Base-by-base conservation (phyloP, 2,329 filamentous ascomycete species). In the Aspergillus fumigatiaffinis region DNA sequence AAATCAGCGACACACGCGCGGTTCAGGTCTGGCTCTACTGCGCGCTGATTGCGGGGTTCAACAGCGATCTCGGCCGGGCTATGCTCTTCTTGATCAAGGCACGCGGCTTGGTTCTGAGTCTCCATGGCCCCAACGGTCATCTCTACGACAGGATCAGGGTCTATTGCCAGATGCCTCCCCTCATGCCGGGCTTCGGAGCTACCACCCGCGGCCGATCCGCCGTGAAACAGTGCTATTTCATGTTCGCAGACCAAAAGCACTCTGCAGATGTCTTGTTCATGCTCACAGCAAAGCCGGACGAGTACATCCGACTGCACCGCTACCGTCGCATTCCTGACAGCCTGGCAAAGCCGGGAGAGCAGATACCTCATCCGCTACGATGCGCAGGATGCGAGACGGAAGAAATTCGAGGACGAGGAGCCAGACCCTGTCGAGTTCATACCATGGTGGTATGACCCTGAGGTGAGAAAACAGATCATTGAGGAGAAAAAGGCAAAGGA, bases 51-150 rank as follows among this genome's bases (percentile, higher is more conserved):
- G 62, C 59, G 3, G 64, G 47, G 0, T 63, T 54, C 32, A 68
- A 71, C 44, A 66, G 63, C 1, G 68, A 71, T 44, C 14, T 58
- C 2, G 68, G 58, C 1, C 60, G 68, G 10, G 63, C 63, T 1
- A 17, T 54, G 9, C 50, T 50, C 9, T 71, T 71, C 41, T 49
- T 68, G 1, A 44, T 20, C 4, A 57, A 51, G 46, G 67, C 65
- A 3, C 53, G 54, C 21, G 50, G 42, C 42, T 47, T 58, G 4
- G 60, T 54, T 8, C 35, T 53, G 4, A 35, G 52, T 4, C 35
- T 63, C 4, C 59, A 68, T 52, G 64, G 64, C 1, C 26, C 29
- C 3, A 48, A 38, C 2, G 57, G 60, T 4, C 17, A 20, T 1
- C 48, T 63, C 35, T 59, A 56, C 38, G 49, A 46, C 14, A 47